Base-by-base conservation (phyloP, 1,284 basidiomycete genomes). In the Phellinidium pouzarii region DNA sequence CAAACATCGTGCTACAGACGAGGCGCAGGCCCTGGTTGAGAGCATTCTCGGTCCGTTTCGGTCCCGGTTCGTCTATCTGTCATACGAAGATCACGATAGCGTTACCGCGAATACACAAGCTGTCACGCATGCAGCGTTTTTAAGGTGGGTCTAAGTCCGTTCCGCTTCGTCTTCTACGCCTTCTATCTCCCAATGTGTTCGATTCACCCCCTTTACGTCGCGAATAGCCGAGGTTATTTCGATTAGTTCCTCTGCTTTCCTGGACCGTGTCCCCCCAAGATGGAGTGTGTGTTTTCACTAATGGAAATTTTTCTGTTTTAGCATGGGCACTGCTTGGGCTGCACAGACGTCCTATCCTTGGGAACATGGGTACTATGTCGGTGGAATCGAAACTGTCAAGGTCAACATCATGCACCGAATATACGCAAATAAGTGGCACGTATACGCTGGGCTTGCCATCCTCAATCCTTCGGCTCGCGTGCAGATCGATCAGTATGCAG, bases 41-140 rank as follows among this genome's bases (percentile, higher is more conserved):
- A 79, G 77, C 57, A 84, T 98, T 43, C 80, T 99, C 57, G 72
- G 75, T 1, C 86, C 85, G n/a, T 84, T 99, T 63, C 77, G 80
- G 49, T 91, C 86, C 37, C 84, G 94, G 54, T 93, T 85, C 62
- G 95, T 99, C 52, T 87, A 97, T 65, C 75, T 99, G 50, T 87
- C 84, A 26, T 99, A 97, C 71, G 91, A 96, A 60, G 93, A 98
- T 59, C 95, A 99, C 66, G 95, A 99, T 63, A 76, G 82, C 44
- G 91, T 99, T 46, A 99, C 95, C 0, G 95, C 95, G 20, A 99
- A 98, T 62, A 98, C 96, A 0, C 95, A 99, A 70, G 95, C 95
- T 0, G 94, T 96, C 19, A 98, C 94, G 0, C 96, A 99, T 62
- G 95, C 95, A 11, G 95, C 95, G 0, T 99, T 99, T 74, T 75